Percentiles rank a stretch among this genome's conserved stretches.
Evolutionary conservation across 2,329 filamentous ascomycete genomes (phyloP).

Genomic region (Balansia obtecta): DNA sequence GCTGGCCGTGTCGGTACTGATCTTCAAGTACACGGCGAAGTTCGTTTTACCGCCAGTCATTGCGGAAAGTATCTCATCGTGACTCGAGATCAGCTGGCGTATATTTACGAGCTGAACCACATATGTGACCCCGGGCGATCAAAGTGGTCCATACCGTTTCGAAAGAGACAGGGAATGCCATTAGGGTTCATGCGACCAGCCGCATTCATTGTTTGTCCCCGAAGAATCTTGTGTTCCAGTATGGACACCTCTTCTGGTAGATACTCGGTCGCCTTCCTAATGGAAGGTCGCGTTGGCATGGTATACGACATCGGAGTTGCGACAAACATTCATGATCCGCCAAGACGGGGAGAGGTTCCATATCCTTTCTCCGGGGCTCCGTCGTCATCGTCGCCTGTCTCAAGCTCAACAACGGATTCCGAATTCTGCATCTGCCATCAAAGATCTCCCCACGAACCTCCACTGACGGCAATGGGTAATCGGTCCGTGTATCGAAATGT

Average conservation of each 20-base stretch:
- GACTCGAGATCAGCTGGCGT: conserved; percentile 38
- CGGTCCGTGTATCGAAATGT: conserved; percentile 30
- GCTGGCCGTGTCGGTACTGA: conserved; percentile 10
- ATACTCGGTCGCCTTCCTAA: conserved; percentile 43
- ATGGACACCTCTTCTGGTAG: conserved; percentile 48
- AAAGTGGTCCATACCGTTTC: conserved; percentile 15
- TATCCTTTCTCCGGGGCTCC: conserved; percentile 1
- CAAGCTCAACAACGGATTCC: neutral
- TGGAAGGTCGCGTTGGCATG: conserved; percentile 48
- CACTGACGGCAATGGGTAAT: conserved; percentile 20
- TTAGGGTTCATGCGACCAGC: conserved; percentile 27
- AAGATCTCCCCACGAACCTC: conserved; percentile 10
- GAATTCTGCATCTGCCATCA: conserved; percentile 14
- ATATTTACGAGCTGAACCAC: conserved; percentile 37
- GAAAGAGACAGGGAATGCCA: conserved; percentile 11
- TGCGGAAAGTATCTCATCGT: conserved; percentile 48
- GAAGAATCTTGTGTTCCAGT: conserved; percentile 43
- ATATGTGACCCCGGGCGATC: conserved; percentile 18
- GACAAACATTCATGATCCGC: conserved; percentile 6
- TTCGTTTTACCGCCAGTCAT: conserved; percentile 38
- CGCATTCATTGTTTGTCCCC: conserved; percentile 42
- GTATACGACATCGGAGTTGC: conserved; percentile 38
- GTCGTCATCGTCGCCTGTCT: neutral
- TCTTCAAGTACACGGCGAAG: conserved; percentile 13
- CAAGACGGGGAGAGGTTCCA: conserved; percentile 1